Evolutionary conservation across 371 early-diverging fungal genomes (phyloP).

Genomic region (Chytridiales sp.): DNA sequence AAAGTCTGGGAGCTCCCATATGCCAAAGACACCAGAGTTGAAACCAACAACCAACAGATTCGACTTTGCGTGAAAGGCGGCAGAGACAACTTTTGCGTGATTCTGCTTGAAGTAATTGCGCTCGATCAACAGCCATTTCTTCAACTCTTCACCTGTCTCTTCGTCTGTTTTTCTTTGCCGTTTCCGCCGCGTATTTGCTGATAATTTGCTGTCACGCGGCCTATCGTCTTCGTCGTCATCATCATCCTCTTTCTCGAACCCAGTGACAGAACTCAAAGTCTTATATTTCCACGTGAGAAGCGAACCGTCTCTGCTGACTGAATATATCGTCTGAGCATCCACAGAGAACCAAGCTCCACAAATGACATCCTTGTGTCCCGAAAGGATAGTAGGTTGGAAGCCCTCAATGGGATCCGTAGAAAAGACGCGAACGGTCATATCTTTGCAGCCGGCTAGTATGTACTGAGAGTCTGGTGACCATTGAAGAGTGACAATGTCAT

Average conservation of each 20-base stretch:
- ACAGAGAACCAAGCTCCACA: constrained; percentile 89
- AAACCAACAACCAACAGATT: constrained; percentile 89
- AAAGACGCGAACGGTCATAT: constrained; percentile 87
- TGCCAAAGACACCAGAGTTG: constrained; percentile 89
- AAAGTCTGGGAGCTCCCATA: constrained; percentile 94
- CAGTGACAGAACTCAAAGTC: constrained; percentile 16
- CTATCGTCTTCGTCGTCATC: constrained; percentile 34
- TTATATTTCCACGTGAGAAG: constrained; percentile 74
- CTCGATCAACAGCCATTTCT: constrained; percentile 62
- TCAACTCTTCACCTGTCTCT: background rate
- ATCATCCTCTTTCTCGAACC: constrained; percentile 58
- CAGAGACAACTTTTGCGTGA: constrained; percentile 72
- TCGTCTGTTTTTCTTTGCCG: constrained; percentile 21
- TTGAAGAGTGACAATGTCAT: constrained; percentile 76
- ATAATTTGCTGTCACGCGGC: constrained; percentile 17
- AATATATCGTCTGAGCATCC: constrained; percentile 77
- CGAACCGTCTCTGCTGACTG: constrained; percentile 87
- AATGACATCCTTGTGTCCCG: constrained; percentile 86
- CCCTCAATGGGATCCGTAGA: constrained; percentile 60
- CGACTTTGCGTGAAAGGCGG: constrained; percentile 73
- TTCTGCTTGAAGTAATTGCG: constrained; percentile 71
- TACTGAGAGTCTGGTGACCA: constrained; percentile 86
- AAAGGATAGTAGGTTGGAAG: constrained; percentile 61
- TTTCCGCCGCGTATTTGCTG: constrained; percentile 22
- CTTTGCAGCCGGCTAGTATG: constrained; percentile 82